Base-by-base conservation (phyloP, 495 filamentous ascomycete species). In the Xylaria venustula region DNA sequence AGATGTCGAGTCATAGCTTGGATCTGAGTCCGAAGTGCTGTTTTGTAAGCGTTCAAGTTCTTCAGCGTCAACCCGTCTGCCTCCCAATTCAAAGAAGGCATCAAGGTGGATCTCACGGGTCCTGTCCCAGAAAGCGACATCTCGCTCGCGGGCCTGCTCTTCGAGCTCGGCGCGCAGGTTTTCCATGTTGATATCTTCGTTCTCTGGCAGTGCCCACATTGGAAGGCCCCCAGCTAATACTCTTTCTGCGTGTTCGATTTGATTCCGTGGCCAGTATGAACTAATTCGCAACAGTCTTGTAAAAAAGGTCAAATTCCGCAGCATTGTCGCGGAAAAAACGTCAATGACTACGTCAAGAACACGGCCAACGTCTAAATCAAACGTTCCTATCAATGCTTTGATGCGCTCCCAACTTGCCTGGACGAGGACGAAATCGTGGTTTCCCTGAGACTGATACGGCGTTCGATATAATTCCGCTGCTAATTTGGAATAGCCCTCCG, bases 251-350 rank as follows among this genome's bases (percentile, higher is more conserved):
- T 67, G 68, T 50, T 69, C 71, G 25, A 72, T 53, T 51, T 71
- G 73, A 50, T 83, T 84, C 49, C 89, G 85, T 2, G 95, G 95
- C 95, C 95, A 99, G 94, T 94, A 99, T 17, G 94, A 93, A 77
- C 95, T 97, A 45, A 85, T 84, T 17, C 92, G 85, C 15, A 98
- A 78, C 25, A 97, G 84, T 71, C 93, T 96, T 70, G 97, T 86
- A 67, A 97, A 97, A 78, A 98, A 98, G 5, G 88, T 84, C 68
- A 87, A 92, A 58, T 95, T 87, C 61, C 90, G 90, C 47, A 96
- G 85, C 52, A 97, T 82, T 2, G 91, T 85, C 32, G 89, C 88
- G 3, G 92, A 92, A 60, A 92, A 93, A 17, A 93, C 91, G 71
- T 97, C 92, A 7, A 97, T 78, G 7, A 88, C 90, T 23, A 98